Conservation (phyloP, 2,329 filamentous ascomycete species). For the Colletotrichum acutatum region DNA sequence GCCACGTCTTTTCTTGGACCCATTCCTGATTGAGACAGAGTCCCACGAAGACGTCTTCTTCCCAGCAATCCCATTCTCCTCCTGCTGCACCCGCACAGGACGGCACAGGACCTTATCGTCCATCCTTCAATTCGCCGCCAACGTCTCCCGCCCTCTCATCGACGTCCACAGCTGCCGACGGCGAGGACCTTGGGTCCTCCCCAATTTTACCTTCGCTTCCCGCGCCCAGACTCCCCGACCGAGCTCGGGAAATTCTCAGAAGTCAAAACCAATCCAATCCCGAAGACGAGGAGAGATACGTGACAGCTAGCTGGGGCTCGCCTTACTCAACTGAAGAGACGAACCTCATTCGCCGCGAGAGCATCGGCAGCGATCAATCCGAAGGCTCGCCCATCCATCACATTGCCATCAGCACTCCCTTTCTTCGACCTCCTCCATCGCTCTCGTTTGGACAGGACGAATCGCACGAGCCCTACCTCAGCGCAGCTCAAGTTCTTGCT, state of each 20-base stretch:
- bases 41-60: slow-evolving; percentile 66
- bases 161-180: slow-evolving; percentile 70
- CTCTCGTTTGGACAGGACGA: slow-evolving; percentile 51
- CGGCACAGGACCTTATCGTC: slow-evolving; percentile 54
- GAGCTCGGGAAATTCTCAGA: slow-evolving; percentile 64
- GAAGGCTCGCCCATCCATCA: slow-evolving; percentile 71
- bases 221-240: slow-evolving; percentile 67
- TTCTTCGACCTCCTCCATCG: slow-evolving; percentile 66
- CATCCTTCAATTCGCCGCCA: slow-evolving; percentile 50
- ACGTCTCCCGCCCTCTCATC: slow-evolving; percentile 70
- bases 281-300: slow-evolving; percentile 57
- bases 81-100: slow-evolving; percentile 73
- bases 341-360: slow-evolving; percentile 59
- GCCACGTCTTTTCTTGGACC: slow-evolving; percentile 27
- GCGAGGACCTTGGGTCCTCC: slow-evolving; percentile 64
- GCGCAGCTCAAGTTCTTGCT: slow-evolving; percentile 67
- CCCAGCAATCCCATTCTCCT: slow-evolving; percentile 60
- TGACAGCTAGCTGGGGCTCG: slow-evolving; percentile 90
- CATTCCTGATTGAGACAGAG: slow-evolving; percentile 43
- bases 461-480: slow-evolving; percentile 51
- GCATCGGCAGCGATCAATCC: slow-evolving; percentile 68
- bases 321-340: slow-evolving; percentile 79
- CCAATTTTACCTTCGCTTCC: slow-evolving; percentile 69
- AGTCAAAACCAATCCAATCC: slow-evolving; percentile 56
- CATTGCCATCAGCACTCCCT: slow-evolving; percentile 71